Percentiles rank a stretch among this genome's conserved stretches.
phyloP scores from a whole-genome alignment of 208 protist species.

The Polymyxa betae region DNA sequence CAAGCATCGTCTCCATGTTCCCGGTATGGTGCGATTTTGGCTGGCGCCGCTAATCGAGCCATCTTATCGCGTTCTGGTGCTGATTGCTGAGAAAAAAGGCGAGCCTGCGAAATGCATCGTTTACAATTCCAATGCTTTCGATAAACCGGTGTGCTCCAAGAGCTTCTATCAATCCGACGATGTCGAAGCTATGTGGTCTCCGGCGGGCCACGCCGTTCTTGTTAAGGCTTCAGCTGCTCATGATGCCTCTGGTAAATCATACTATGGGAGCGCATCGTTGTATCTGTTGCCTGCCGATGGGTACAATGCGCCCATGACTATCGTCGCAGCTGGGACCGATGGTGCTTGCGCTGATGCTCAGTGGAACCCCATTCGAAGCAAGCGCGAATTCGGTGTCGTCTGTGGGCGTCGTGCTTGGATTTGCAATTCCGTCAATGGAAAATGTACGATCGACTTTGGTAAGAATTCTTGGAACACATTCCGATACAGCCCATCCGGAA shows the following conservation, averaged over 20 bases:
- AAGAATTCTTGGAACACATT: slow-evolving; percentile 40
- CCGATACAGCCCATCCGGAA: slow-evolving; percentile 11
- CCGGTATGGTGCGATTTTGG: neutral
- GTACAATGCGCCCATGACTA: neutral
- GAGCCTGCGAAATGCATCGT: neutral
- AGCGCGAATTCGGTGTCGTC: slow-evolving; percentile 32
- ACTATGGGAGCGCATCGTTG: slow-evolving; percentile 32
- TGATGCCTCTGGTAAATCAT: slow-evolving; percentile 41
- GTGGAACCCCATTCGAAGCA: slow-evolving; percentile 22
- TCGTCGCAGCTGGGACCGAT: slow-evolving; percentile 10
- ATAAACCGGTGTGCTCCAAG: neutral
- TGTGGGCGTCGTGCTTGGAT: slow-evolving; percentile 29
- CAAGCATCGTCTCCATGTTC: neutral
- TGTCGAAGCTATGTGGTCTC: slow-evolving; percentile 36
- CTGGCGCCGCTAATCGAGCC: neutral
- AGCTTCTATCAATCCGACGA: slow-evolving; percentile 30
- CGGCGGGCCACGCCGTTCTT: slow-evolving; percentile 25
- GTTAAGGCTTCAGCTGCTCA: slow-evolving; percentile 33
- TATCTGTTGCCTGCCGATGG: slow-evolving; percentile 24
- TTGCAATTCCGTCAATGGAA: neutral
- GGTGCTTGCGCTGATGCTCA: slow-evolving; percentile 42
- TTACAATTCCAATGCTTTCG: neutral
- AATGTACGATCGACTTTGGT: neutral
- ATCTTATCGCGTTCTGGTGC: slow-evolving; percentile 17
- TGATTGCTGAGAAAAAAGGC: slow-evolving; percentile 33